A percentile compares a stretch with the other conserved stretches of the same genome.
These are phyloP conservation scores for Tephrocybe sp. DNA, from an alignment of 768 basidiomycete genomes.

Conservation along the genomic window DNA sequence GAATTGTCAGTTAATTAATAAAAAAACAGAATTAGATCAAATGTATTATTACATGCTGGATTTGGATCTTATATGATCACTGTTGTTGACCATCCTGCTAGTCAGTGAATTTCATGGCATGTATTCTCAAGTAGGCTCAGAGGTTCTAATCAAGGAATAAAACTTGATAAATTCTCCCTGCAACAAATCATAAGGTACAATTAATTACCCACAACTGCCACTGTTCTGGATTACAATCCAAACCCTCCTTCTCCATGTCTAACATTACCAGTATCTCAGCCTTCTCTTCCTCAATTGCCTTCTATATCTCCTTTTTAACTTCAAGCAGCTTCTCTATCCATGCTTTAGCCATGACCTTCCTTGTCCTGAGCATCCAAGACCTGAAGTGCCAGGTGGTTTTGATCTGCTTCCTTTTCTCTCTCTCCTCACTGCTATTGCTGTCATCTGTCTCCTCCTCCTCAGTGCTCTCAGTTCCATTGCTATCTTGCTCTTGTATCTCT, in stretches of 20 bases:
- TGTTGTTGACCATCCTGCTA: background rate
- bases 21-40: background rate
- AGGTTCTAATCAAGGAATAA: too few relatives aligned
- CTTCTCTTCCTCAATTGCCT: background rate
- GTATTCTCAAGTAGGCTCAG: background rate
- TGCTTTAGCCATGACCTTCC: background rate
- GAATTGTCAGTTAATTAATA: background rate
- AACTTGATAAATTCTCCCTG: background rate
- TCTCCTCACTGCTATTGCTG: background rate
- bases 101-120: background rate
- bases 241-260: background rate
- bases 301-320: background rate
- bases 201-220: background rate
- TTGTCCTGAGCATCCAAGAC: background rate
- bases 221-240: background rate
- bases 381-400: background rate
- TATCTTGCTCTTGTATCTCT: background rate
- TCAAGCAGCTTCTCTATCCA: background rate
- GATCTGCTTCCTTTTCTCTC: background rate
- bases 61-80: background rate
- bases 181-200: background rate
- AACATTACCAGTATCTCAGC: background rate
- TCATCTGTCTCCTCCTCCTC: background rate
- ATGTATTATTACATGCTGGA: background rate
- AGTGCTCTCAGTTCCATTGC: background rate